Conservation (phyloP, 1,139 yeast species). For the Diutina neorugosa region DNA sequence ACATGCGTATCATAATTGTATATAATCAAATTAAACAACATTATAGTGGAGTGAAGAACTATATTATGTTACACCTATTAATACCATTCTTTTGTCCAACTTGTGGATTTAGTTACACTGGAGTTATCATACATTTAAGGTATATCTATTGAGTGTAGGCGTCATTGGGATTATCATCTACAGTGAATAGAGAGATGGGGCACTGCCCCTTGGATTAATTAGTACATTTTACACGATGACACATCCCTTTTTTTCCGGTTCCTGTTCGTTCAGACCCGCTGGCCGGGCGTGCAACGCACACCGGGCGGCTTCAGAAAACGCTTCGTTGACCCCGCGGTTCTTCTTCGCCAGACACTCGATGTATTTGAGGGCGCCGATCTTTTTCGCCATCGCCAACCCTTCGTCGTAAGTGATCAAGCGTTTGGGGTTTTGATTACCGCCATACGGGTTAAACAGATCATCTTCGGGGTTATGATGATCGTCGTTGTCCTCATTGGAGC, state of each 20-base stretch:
- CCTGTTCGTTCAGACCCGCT: constrained; percentile 53
- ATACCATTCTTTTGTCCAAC: no score
- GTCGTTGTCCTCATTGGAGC: constrained; percentile 35
- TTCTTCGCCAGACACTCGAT: constrained; percentile 91
- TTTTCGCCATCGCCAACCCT: constrained; percentile 77
- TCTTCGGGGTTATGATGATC: constrained; percentile 24
- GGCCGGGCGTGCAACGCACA: constrained; percentile 89
- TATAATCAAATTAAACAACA: no score
- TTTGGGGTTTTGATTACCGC: constrained; percentile 29
- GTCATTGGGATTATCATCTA: no score
- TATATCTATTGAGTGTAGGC: no score
- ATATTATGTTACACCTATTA: no score
- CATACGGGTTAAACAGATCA: constrained; percentile 26
- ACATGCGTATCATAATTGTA: no score
- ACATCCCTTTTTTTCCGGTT: constrained; percentile 31
- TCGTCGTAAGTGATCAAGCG: constrained; percentile 67
- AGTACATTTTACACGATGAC: constrained; percentile 19
- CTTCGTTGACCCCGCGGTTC: constrained; percentile 92
- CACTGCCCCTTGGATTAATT: not conserved
- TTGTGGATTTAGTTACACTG: no score
- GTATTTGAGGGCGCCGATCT: constrained; percentile 74
- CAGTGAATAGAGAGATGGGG: not conserved
- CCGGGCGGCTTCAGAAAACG: constrained; percentile 93
- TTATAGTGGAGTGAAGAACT: no score
- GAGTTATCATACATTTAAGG: no score